Evolutionary conservation across 306 rosid species (phyloP), one percentile per base, ranked within the genome.

Genomic region (Acacia melanoxylon): DNA sequence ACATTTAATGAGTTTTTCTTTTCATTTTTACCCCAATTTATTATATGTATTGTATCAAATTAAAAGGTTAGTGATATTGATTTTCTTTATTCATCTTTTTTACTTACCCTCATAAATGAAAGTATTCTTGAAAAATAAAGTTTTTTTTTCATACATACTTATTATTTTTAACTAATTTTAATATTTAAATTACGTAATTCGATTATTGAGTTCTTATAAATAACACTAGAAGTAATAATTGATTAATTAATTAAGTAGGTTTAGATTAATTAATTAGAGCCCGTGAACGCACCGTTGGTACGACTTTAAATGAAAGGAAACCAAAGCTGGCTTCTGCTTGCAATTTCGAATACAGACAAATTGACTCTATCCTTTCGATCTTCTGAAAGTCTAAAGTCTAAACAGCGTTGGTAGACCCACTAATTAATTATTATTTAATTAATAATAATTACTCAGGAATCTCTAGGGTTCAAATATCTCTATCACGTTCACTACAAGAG

Each of bases 261-360:
- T 52, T 33, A 56, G 67, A 29, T 31, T 31, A 3, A 37, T 67
- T 69, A 45, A 71, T 69, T 52, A 77, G 41, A 72, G n/a, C 81
- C 83, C 86, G 85, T 85, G 86, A 85, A 69, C 78, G 77, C 79
- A 79, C 72, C 49, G 84, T 56, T 19, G 85, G 29, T 58, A 58
- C 24, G 68, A 72, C 66, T 71, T 67, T 67, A 67, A 74, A 29
- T 74, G 29, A 19, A 42, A 41, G 61, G 61, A 19, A 52, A 74
- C 48, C 61, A 66, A 74, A 74, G 59, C 84, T 49, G 42, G 67
- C 68, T 81, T 71, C 42, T 65, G 62, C 72, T 37, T 72, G 16
- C 71, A 41, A 15, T 31, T 71, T 22, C 27, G 65, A 84, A 69
- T 16, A 61, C 69, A 41, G n/a, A 49, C 78, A 45, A 51, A 71